Evolutionary conservation across 83 land plant species (phyloP).

Genomic region (Larix sibirica): DNA sequence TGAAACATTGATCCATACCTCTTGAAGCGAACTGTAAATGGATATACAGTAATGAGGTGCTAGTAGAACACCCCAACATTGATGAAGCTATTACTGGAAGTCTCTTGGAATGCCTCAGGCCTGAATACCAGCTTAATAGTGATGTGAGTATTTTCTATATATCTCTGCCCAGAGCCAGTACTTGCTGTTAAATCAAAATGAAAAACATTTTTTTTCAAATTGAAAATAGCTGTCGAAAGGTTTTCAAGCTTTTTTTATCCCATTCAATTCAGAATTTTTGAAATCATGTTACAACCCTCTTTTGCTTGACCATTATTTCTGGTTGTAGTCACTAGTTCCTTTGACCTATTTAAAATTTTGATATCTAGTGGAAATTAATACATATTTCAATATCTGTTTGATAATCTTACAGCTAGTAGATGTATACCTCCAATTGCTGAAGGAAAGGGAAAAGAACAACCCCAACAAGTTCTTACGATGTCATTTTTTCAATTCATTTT

Average conservation of each 20-base stretch:
- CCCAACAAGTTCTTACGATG: slow-evolving; percentile 32
- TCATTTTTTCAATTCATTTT: slow-evolving; percentile 41
- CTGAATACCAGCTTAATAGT: slow-evolving; percentile 12
- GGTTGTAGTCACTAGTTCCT: no score
- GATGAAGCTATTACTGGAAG: slow-evolving; percentile 38
- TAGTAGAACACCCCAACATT: slow-evolving; percentile 26
- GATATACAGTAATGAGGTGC: slow-evolving; percentile 25
- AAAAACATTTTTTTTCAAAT: not conserved
- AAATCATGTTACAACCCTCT: slow-evolving; percentile 24
- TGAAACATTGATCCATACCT: no score
- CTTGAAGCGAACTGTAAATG: no score
- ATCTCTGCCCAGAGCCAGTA: not conserved
- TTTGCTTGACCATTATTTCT: slow-evolving; percentile 11
- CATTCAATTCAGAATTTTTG: slow-evolving; percentile 23
- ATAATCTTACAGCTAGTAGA: slow-evolving; percentile 29
- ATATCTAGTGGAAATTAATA: not conserved
- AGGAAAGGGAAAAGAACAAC: slow-evolving; percentile 26
- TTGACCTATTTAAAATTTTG: not conserved
- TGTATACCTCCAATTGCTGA: slow-evolving; percentile 35
- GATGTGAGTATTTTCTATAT: not conserved
- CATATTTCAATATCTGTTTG: not conserved
- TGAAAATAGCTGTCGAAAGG: not conserved
- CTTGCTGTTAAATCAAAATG: not conserved
- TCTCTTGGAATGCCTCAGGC: slow-evolving; percentile 32
- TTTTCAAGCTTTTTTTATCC: not conserved